These are phyloP conservation scores for Termitomyces heimii DNA, from an alignment of 768 basidiomycete species.

Conservation along the genomic window DNA sequence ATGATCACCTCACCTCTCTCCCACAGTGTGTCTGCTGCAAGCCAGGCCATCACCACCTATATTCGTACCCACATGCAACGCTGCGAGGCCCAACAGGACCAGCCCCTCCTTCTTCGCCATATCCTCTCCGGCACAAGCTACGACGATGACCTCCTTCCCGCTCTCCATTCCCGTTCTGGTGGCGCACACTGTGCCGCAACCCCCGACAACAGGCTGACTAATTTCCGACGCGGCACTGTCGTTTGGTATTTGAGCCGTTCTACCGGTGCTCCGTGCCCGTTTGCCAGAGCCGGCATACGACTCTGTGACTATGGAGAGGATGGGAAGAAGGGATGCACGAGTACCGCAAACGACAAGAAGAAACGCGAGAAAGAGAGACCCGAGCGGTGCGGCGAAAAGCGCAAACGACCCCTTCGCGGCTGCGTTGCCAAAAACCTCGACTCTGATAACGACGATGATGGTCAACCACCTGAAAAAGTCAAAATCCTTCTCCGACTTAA, in stretches of 20 bases:
- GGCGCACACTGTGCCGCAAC: constrained; percentile 47
- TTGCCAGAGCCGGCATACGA: constrained; percentile 65
- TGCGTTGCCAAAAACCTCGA: constrained; percentile 24
- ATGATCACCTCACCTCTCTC: constrained; percentile 3
- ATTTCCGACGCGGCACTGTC: constrained; percentile 72
- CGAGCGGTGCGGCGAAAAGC: constrained; percentile 34
- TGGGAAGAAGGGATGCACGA: constrained; percentile 29
- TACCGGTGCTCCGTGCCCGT: constrained; percentile 72
- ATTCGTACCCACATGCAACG: constrained; percentile 68
- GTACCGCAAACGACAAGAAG: constrained; percentile 18
- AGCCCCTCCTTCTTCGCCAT: constrained; percentile 69
- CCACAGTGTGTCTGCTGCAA: constrained; percentile 66
- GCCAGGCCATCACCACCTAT: constrained; percentile 80
- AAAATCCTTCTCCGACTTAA: constrained; percentile 66
- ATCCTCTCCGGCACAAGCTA: constrained; percentile 62
- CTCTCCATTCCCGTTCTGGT: constrained; percentile 63
- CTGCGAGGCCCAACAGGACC: constrained; percentile 65
- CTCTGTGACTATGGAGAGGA: constrained; percentile 61
- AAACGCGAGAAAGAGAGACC: constrained; percentile 21
- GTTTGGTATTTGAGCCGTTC: constrained; percentile 80
- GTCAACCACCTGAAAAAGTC: constrained; percentile 53
- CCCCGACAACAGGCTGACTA: constrained; percentile 47
- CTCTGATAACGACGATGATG: constrained; percentile 32
- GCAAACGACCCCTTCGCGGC: constrained; percentile 36
- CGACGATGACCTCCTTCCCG: constrained; percentile 72